Evolutionary conservation across 2,329 filamentous ascomycete species (phyloP).

Genomic region (Penicillium sp.): DNA sequence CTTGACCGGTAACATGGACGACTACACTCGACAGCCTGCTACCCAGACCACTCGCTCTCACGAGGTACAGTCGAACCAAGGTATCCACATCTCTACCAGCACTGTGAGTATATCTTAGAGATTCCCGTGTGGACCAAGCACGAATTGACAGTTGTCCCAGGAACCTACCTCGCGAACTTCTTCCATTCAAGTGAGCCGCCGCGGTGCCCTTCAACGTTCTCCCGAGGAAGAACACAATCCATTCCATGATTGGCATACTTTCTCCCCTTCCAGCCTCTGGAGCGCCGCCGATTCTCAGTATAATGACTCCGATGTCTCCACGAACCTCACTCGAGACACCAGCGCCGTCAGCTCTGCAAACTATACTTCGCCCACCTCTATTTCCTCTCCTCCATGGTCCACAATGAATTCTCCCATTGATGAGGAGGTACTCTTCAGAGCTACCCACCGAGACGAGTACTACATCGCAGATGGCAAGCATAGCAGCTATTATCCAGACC

Average conservation of each 20-base stretch:
- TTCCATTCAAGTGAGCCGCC: neutral
- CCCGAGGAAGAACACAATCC: neutral
- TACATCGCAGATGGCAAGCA: conserved; percentile 33
- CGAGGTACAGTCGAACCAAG: neutral
- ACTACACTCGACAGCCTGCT: neutral
- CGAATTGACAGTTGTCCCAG: neutral
- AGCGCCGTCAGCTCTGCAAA: conserved; percentile 8
- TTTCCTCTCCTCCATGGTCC: conserved; percentile 21
- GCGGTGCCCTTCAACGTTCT: neutral
- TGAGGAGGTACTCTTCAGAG: conserved; percentile 23
- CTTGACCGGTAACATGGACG: neutral
- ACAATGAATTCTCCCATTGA: conserved; percentile 23
- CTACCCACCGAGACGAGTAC: conserved; percentile 28
- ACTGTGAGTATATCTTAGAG: conserved; percentile 3
- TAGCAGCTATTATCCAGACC: conserved; percentile 23
- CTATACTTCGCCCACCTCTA: conserved; percentile 18
- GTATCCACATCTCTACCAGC: conserved; percentile 16
- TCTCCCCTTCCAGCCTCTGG: neutral
- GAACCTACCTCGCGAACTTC: neutral
- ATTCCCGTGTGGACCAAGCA: neutral
- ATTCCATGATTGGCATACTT: neutral
- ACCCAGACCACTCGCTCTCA: neutral
- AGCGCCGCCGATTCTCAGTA: neutral
- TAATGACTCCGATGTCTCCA: conserved; percentile 9
- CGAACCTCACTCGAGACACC: conserved; percentile 14